These are phyloP conservation scores for Aspergillus oerlinghausenensis DNA, from an alignment of 2,329 filamentous ascomycete genomes.

Conservation along the genomic window DNA sequence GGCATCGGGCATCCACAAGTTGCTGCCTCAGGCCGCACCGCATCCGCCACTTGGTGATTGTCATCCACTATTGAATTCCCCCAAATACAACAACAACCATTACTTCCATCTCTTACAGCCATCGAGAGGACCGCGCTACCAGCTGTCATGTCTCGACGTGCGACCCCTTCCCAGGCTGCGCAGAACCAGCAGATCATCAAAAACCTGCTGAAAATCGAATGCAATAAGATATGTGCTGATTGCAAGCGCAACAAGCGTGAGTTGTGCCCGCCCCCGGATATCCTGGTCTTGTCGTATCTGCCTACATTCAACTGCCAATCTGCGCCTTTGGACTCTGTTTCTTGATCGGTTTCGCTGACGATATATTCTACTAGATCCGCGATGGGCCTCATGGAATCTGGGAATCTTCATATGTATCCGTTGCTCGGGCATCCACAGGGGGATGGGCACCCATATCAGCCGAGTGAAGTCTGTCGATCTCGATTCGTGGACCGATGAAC, in stretches of 20 bases:
- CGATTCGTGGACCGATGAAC: conserved; percentile 97
- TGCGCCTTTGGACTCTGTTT: background rate
- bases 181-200: conserved; percentile 94
- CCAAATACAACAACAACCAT: conserved; percentile 14
- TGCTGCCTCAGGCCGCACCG: conserved; percentile 22
- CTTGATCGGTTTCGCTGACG: conserved; percentile 14
- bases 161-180: conserved; percentile 79
- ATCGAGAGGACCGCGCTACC: conserved; percentile 5
- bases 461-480: conserved; percentile 97
- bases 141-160: conserved; percentile 40
- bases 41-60: conserved; percentile 27
- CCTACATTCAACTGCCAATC: background rate
- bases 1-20: conserved; percentile 12
- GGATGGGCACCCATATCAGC: conserved; percentile 98
- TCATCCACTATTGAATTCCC: conserved; percentile 12
- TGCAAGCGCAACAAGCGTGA: conserved; percentile 98
- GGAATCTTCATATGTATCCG: conserved; percentile 97
- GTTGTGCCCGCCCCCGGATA: conserved; percentile 30
- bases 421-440: conserved; percentile 96
- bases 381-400: conserved; percentile 99
- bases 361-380: conserved; percentile 61
- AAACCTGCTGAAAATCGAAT: conserved; percentile 85
- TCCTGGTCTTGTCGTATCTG: background rate
- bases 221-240: conserved; percentile 95
- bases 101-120: conserved; percentile 8